Evolutionary conservation across 495 filamentous ascomycete genomes (phyloP), one percentile per base, ranked within the genome.

Genomic region (Hyaloscypha bicolor): DNA sequence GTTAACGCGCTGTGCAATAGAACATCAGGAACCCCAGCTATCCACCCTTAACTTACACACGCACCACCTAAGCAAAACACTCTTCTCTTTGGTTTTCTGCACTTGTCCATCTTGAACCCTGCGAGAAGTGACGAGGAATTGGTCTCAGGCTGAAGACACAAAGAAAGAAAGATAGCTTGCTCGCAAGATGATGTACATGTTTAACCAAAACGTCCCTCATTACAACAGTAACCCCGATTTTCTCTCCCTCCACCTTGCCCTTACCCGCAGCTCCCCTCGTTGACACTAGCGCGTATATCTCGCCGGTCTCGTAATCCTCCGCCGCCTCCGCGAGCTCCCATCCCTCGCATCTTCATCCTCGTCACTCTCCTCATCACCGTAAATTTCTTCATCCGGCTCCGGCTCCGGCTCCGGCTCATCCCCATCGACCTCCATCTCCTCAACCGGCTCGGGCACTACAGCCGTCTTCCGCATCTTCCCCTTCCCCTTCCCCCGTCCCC

Each of bases 401-500:
- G 22, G n/a, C n/a, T 25, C 37, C 59, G 22, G 25, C 25, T 42
- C 39, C 59, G 25, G n/a, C n/a, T 25, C 37, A 33, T 22, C 39
- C 5, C 25, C 59, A 42, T 48, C 59, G 12, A 37, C 1, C 8
- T 37, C 37, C 37, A 42, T 22, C 32, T 39, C 63, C 35, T 48
- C 33, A 2, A 52, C 64, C 19, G 39, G 55, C 4, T 37, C 51
- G 2, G 37, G 55, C 55, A n/a, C 56, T 3, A 12, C 39, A 1
- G 96, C 93, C 69, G 92, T 94, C 79, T 97, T 94, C 11, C 88
- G 81, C 79, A 48, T 48, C 53, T 56, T 56, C 0, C 91, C 93
- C 81, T 89, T 92, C 85, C 97, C 94, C 70, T 97, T 94, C 11
- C 92, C 96, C 93, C 94, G 94, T n/a, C 94, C 94, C 72, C 89